Conservation (phyloP, 805 yeast genomes). For the Yarrowia sp. region DNA sequence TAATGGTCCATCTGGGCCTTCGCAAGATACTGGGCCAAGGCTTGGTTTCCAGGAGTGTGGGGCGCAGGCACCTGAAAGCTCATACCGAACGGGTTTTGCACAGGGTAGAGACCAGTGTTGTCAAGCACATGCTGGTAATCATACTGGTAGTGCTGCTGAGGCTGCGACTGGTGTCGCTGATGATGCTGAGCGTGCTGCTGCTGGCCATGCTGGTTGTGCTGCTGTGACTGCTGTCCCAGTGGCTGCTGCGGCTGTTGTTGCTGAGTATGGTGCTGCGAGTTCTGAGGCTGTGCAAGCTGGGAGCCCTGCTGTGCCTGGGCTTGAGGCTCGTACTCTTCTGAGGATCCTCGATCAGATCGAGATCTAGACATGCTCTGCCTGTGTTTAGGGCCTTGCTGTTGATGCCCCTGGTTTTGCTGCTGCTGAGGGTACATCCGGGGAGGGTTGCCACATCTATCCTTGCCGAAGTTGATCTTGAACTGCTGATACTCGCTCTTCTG, state of each 20-base stretch:
- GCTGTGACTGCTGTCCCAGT: slow-evolving; percentile 5
- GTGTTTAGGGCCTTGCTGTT: slow-evolving; percentile 15
- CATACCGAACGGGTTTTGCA: slow-evolving; percentile 30
- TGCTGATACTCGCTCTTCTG: slow-evolving; percentile 66
- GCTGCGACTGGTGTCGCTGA: slow-evolving; percentile 20
- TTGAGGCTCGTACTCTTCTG: slow-evolving; percentile 20
- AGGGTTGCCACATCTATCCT: slow-evolving; percentile 93
- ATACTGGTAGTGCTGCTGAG: slow-evolving; percentile 16
- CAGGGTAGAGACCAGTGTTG: slow-evolving; percentile 26
- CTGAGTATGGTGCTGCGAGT: background rate
- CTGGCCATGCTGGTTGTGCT: slow-evolving; percentile 19
- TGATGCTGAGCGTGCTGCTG: slow-evolving; percentile 12
- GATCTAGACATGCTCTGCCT: slow-evolving; percentile 30
- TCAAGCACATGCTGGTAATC: slow-evolving; percentile 24
- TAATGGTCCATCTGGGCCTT: slow-evolving; percentile 36
- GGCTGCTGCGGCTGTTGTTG: slow-evolving; percentile 12
- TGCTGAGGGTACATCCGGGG: slow-evolving; percentile 54
- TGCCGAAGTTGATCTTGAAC: slow-evolving; percentile 88
- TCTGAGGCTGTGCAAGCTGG: background rate
- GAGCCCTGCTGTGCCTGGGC: background rate
- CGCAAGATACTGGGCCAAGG: slow-evolving; percentile 32
- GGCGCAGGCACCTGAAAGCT: slow-evolving; percentile 36
- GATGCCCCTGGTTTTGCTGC: slow-evolving; percentile 20
- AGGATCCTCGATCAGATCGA: slow-evolving; percentile 19
- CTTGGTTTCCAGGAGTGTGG: slow-evolving; percentile 37